Percentiles rank a stretch among this genome's conserved stretches.
These are phyloP conservation scores for Dissophora globulifera DNA, from an alignment of 192 early-diverging fungal genomes.

Conservation along the genomic window DNA sequence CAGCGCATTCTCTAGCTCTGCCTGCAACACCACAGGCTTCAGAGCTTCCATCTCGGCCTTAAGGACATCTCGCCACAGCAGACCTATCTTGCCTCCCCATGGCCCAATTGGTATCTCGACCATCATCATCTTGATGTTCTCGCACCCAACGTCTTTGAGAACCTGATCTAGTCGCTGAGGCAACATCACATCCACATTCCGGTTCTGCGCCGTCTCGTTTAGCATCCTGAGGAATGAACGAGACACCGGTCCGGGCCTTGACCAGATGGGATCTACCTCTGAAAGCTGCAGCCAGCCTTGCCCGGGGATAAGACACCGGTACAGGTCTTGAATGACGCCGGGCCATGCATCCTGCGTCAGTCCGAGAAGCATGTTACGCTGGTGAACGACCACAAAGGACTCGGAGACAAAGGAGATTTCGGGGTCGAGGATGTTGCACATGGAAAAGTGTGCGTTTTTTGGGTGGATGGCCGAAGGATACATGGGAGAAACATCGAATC, in stretches of 20 bases:
- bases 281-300: constrained; percentile 43
- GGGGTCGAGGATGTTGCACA: constrained; percentile 47
- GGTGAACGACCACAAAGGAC: constrained; percentile 28
- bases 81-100: constrained; percentile 48
- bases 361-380: constrained; percentile 43
- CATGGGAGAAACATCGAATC: constrained; percentile 46
- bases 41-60: constrained; percentile 51
- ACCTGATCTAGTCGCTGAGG: constrained; percentile 36
- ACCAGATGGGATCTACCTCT: constrained; percentile 49
- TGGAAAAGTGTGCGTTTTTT: constrained; percentile 46
- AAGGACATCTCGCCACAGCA: constrained; percentile 43
- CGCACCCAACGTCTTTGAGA: constrained; percentile 37
- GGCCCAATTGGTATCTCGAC: constrained; percentile 53
- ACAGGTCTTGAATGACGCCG: constrained; percentile 41
- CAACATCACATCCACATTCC: constrained; percentile 42
- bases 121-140: constrained; percentile 53
- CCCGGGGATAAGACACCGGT: constrained; percentile 35
- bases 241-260: constrained; percentile 31
- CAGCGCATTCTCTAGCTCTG: constrained; percentile 28
- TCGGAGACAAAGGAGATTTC: constrained; percentile 40
- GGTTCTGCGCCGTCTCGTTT: constrained; percentile 47
- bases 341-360: constrained; percentile 50
- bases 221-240: constrained; percentile 42
- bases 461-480: constrained; percentile 55
- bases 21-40: constrained; percentile 45